Percentiles rank a stretch among this genome's conserved stretches.
Conservation (phyloP, 2,329 filamentous ascomycete species). For the Colletotrichum tofieldiae region DNA sequence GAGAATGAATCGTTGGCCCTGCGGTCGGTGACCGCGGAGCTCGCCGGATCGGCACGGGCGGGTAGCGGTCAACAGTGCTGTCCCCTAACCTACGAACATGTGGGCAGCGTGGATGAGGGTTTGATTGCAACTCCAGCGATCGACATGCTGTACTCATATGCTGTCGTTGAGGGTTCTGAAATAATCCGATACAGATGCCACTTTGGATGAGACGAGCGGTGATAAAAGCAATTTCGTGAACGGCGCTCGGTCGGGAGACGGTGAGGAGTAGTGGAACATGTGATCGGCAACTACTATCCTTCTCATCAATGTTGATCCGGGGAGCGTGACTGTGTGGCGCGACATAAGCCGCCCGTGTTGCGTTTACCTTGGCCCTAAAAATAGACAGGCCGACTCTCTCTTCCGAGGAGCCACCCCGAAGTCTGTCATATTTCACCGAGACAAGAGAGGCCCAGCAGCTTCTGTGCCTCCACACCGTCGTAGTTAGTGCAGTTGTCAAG, state of each 20-base stretch:
- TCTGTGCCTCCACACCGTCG: conserved; percentile 1
- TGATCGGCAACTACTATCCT: conserved; percentile 17
- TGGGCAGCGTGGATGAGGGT: background rate
- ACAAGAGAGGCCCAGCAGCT: background rate
- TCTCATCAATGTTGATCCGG: conserved; percentile 18
- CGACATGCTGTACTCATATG: background rate
- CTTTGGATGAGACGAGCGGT: conserved; percentile 15
- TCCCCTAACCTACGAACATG: no score
- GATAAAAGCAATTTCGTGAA: conserved; percentile 24
- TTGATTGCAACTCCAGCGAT: conserved; percentile 3
- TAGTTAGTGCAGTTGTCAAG: background rate
- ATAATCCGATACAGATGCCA: background rate
- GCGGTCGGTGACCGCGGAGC: background rate
- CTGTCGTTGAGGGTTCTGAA: background rate
- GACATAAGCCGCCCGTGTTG: background rate
- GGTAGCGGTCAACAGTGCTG: background rate
- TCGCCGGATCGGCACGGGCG: conserved; percentile 9
- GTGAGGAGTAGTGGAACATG: conserved; percentile 9
- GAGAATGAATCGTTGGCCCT: background rate
- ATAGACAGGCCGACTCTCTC: background rate
- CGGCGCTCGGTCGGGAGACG: background rate
- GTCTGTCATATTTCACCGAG: background rate
- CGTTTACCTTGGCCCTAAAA: background rate
- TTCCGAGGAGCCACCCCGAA: background rate
- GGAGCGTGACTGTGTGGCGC: conserved; percentile 17